Conservation (phyloP, 2,329 filamentous ascomycete genomes). For the Fusarium beomiforme region DNA sequence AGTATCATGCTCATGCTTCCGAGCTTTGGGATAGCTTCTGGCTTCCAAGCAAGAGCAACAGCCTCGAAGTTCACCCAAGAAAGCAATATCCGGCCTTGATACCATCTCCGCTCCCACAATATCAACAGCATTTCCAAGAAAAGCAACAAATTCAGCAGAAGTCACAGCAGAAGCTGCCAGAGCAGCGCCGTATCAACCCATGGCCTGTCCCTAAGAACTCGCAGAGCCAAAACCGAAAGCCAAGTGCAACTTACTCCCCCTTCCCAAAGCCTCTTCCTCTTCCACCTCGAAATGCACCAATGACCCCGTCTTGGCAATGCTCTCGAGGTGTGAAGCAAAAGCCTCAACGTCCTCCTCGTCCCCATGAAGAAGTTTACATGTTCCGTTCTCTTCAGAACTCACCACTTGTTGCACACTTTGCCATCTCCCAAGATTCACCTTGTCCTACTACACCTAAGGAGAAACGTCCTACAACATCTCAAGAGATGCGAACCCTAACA, state of each 20-base stretch:
- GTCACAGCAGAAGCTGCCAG: slow-evolving; percentile 19
- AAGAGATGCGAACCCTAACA: slow-evolving; percentile 19
- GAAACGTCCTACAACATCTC: slow-evolving; percentile 19
- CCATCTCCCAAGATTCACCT: slow-evolving; percentile 27
- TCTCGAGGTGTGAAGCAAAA: slow-evolving; percentile 35
- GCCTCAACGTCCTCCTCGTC: slow-evolving; percentile 45
- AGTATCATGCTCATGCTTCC: slow-evolving; percentile 56
- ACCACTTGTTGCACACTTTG: slow-evolving; percentile 21
- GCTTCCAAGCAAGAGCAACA: slow-evolving; percentile 40
- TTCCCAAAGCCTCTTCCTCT: slow-evolving; percentile 53
- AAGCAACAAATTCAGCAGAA: background rate
- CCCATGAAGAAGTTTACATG: slow-evolving; percentile 38
- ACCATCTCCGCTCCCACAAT: slow-evolving; percentile 43
- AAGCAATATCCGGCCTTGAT: slow-evolving; percentile 48
- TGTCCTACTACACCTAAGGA: slow-evolving; percentile 31
- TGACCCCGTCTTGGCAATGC: slow-evolving; percentile 44
- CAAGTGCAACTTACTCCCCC: slow-evolving; percentile 52
- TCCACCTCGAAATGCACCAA: slow-evolving; percentile 46
- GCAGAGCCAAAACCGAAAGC: slow-evolving; percentile 34
- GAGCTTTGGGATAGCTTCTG: slow-evolving; percentile 65
- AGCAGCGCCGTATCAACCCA: slow-evolving; percentile 40
- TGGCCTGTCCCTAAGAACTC: slow-evolving; percentile 43
- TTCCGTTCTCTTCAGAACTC: slow-evolving; percentile 29
- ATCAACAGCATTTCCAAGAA: slow-evolving; percentile 6
- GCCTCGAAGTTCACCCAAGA: slow-evolving; percentile 23